These are phyloP conservation scores for Tricholoma furcatifolium DNA, from an alignment of 768 basidiomycete species.

Conservation along the genomic window DNA sequence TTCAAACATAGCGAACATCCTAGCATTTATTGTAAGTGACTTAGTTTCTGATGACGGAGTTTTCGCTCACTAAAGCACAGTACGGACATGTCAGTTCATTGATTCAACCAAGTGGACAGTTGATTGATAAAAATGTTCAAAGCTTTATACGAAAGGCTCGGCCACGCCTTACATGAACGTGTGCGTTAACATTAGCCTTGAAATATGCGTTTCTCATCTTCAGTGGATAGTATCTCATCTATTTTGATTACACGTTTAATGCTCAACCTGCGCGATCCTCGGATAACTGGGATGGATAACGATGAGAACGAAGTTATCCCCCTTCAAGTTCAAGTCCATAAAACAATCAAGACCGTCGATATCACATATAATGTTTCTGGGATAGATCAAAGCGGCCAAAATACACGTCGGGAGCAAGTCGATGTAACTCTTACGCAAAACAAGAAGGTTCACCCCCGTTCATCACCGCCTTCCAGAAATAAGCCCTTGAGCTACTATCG, in stretches of 20 bases:
- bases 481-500: too few relatives aligned
- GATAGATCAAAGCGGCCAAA: too few relatives aligned
- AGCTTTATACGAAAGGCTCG: slow-evolving; percentile 32
- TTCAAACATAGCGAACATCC: slow-evolving; percentile 34
- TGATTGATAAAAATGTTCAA: too few relatives aligned
- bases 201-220: not conserved
- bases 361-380: too few relatives aligned
- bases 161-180: slow-evolving; percentile 35
- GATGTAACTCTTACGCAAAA: too few relatives aligned
- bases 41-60: not conserved
- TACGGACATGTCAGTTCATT: not conserved
- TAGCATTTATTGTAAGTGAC: slow-evolving; percentile 33
- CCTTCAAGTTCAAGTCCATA: too few relatives aligned
- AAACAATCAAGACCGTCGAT: too few relatives aligned
- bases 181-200: slow-evolving; percentile 19
- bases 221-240: slow-evolving; percentile 29
- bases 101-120: not conserved
- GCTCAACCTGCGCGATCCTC: slow-evolving; percentile 34
- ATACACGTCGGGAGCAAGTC: too few relatives aligned
- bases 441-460: too few relatives aligned
- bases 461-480: too few relatives aligned
- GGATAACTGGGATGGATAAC: too few relatives aligned
- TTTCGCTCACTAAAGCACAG: not conserved
- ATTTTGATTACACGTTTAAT: slow-evolving; percentile 39
- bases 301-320: too few relatives aligned